Evolutionary conservation across 441 rosid species (phyloP), one percentile per base, ranked within the genome.

Genomic region (Theobroma grandiflorum): DNA sequence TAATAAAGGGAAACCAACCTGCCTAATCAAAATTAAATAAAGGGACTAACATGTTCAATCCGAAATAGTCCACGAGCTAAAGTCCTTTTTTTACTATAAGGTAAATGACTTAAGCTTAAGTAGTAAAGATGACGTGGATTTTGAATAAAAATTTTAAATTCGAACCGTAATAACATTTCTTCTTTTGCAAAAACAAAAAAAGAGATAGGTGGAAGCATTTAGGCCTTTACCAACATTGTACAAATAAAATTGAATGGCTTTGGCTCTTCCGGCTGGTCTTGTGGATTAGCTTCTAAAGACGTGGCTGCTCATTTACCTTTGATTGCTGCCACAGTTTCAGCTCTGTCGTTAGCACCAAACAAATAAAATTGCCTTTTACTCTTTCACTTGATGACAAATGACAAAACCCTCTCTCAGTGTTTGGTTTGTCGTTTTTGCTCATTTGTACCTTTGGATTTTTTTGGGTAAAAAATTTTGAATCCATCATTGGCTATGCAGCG

Each of bases 271-370:
- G 6, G 72, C 53, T 10, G 42, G 20, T 64, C 37, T 26, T 50
- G 84, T 71, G 83, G 87, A 67, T 42, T 8, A 16, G 67, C 20
- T 70, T 26, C 5, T 11, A 35, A 42, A 75, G 15, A 79, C 87
- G 87, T 72, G 83, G 84, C 43, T 5, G 14, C 38, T 53, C 11
- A 40, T 52, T 18, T n/a, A 75, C 88, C 84, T 58, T 67, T 53
- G 73, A 76, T 64, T 50, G 64, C 18, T 31, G 64, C 16, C 78
- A 45, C 42, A 15, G 15, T 16, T 8, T 57, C 16, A 37, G 49
- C 76, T 7, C 22, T 47, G 11, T 69, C 38, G 4, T 43, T 4
- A 15, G n/a, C 2, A 35, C 40, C 59, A 59, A 50, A 33, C 16
- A 31, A 26, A 22, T 26, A 4, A 52, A 8, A 26, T 20, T 49